Base-by-base conservation (phyloP, 345 rosid species). In the Eucalyptus tenuipes region DNA sequence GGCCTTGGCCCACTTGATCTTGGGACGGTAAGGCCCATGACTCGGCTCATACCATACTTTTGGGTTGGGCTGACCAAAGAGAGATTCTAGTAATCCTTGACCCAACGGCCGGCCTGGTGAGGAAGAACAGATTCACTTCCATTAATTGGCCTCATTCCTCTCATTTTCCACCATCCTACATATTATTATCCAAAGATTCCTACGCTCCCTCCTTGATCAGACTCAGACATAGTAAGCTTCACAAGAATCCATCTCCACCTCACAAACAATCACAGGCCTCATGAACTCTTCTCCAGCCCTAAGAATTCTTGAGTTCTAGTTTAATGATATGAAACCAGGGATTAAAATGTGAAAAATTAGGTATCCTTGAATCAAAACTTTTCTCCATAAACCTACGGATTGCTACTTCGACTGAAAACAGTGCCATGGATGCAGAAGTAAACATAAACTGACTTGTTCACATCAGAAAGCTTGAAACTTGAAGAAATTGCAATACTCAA, bases 361-460 rank as follows among this genome's bases (percentile, higher is more conserved):
- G 71, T 64, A 13, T n/a, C 9, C 37, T 16, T 64, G 18, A 64
- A 64, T 64, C 33, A 29, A 64, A 64, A 12, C 20, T 64, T 64
- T 14, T 14, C 75, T 64, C 18, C 18, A 64, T 0, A 64, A 64
- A 64, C 5, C 37, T 10, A 14, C 14, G 1, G 7, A 7, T 64
- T 64, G 18, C 37, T n/a, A 64, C 71, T 64, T 64, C 3, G 1
- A 52, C 0, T 52, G 4, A 52, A 52, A 52, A 52, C 24, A 52
- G 0, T 18, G 0, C 4, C 57, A 18, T 18, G 4, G 4, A 40
- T 40, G 29, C 5, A 20, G 0, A 75, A 75, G 47, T 6, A 75
- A 40, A 75, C 29, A 75, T 37, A 20, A 1, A 75, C 15, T 9
- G 13, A 40, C 29, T 75, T 2, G 16, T 11, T 2, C 27, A 10